Evolutionary conservation across 2,329 filamentous ascomycete species (phyloP).

Genomic region (Colletotrichum sojae): DNA sequence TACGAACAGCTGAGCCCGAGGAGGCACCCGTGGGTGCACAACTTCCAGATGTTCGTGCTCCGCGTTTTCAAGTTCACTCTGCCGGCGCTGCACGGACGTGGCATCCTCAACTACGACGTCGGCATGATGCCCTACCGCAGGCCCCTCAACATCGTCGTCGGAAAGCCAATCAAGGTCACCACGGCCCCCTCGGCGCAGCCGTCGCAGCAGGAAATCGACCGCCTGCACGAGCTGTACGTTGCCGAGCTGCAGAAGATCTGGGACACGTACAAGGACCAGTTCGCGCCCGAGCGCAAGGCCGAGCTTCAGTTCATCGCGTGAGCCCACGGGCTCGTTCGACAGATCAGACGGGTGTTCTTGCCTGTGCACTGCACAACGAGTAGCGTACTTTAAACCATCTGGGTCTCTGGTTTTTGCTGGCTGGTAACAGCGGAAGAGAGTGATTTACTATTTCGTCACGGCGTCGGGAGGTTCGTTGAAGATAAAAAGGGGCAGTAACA

Average conservation of each 20-base stretch:
- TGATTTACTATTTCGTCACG: not conserved
- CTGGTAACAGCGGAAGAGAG: not conserved
- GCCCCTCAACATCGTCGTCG: conserved; percentile 91
- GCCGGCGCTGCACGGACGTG: conserved; percentile 89
- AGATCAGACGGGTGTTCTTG: too few species aligned
- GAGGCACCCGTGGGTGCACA: conserved; percentile 84
- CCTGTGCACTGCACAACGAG: not conserved
- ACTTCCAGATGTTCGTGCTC: conserved; percentile 86
- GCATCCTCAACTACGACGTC: conserved; percentile 98
- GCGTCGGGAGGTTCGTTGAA: conserved; percentile 7
- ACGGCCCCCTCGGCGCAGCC: conserved; percentile 73
- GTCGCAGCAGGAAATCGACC: conserved; percentile 81
- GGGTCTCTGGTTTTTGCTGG: not conserved
- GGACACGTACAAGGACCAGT: conserved; percentile 84
- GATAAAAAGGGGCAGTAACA: conserved; percentile 13
- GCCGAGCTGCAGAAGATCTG: conserved; percentile 80
- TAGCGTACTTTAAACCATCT: not conserved
- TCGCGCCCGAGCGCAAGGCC: conserved; percentile 72
- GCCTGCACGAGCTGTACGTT: conserved; percentile 85
- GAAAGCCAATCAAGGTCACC: conserved; percentile 81
- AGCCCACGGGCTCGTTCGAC: not conserved
- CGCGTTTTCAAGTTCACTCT: conserved; percentile 92
- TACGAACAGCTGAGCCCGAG: conserved; percentile 90
- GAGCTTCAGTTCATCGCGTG: conserved; percentile 78
- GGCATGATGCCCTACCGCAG: conserved; percentile 94